These are phyloP conservation scores for Aspergillus sp. DNA, from an alignment of 2,329 filamentous ascomycete genomes.

Conservation along the genomic window DNA sequence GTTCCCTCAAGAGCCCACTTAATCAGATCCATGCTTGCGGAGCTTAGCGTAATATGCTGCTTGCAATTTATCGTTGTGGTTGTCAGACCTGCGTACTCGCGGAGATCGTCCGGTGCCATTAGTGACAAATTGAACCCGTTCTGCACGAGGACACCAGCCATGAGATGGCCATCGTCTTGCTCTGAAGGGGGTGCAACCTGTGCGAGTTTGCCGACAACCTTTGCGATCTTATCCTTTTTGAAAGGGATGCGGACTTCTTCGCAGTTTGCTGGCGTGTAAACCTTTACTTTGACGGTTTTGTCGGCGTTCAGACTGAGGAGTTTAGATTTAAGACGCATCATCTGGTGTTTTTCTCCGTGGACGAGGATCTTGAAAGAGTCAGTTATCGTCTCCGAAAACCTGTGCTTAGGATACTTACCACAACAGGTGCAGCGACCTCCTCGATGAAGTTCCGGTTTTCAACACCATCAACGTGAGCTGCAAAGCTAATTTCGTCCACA, in stretches of 20 bases:
- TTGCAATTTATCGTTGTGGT: conserved; percentile 92
- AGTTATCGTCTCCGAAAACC: neutral
- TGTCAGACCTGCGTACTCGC: conserved; percentile 93
- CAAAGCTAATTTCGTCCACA: conserved; percentile 90
- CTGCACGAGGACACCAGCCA: conserved; percentile 88
- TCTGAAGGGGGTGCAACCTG: conserved; percentile 62
- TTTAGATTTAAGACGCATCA: conserved; percentile 94
- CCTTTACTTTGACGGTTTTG: conserved; percentile 75
- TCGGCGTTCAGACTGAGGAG: conserved; percentile 83
- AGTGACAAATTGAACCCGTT: conserved; percentile 96
- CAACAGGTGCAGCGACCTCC: conserved; percentile 82
- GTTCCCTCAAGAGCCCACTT: conserved; percentile 91
- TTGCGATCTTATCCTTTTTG: conserved; percentile 88
- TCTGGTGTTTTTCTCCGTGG: conserved; percentile 94
- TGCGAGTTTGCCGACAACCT: conserved; percentile 90
- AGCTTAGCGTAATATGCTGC: conserved; percentile 78
- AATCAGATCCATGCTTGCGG: conserved; percentile 84
- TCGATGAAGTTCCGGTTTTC: conserved; percentile 98
- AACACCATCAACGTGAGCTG: conserved; percentile 90
- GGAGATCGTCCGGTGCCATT: conserved; percentile 92
- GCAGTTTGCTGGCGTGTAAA: conserved; percentile 89
- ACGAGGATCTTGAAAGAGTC: conserved; percentile 66
- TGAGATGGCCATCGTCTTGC: conserved; percentile 50
- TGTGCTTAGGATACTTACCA: conserved; percentile 55
- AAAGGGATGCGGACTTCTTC: conserved; percentile 94